Evolutionary conservation across 75 land plant species (phyloP).

Genomic region (Isoetes taiwanensis): DNA sequence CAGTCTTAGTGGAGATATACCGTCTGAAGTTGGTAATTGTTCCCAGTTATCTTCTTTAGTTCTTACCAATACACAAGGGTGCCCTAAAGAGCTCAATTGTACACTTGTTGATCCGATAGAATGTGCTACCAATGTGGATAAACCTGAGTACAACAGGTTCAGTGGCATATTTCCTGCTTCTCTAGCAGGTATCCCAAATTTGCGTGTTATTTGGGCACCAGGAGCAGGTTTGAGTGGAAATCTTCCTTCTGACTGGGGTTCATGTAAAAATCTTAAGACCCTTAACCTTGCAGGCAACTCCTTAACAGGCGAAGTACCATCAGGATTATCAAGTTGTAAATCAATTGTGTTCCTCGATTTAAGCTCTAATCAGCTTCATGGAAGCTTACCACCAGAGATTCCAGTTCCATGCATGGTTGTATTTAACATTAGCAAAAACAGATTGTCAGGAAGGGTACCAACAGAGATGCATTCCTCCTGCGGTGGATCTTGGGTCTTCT

Average conservation of each 20-base stretch:
- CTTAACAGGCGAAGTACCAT: constrained; percentile 33
- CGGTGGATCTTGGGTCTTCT: constrained; percentile 4
- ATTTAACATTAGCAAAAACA: constrained; percentile 53
- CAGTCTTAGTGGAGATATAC: constrained; percentile 38
- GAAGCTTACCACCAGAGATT: constrained; percentile 42
- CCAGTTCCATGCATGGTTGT: constrained; percentile 49
- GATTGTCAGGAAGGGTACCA: constrained; percentile 38
- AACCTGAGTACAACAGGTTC: constrained; percentile 23
- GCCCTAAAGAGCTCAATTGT: constrained; percentile 8
- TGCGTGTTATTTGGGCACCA: constrained; percentile 6
- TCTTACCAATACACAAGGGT: not conserved
- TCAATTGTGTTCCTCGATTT: constrained; percentile 23
- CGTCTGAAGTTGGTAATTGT: constrained; percentile 25
- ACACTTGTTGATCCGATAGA: not conserved
- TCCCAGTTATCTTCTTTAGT: constrained; percentile 14
- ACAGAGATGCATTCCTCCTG: constrained; percentile 12
- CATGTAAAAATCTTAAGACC: constrained; percentile 39
- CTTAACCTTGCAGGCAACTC: constrained; percentile 50
- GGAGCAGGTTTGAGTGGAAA: constrained; percentile 44
- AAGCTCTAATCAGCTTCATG: constrained; percentile 23
- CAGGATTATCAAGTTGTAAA: constrained; percentile 17
- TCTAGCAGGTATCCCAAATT: constrained; percentile 20
- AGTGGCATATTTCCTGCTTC: constrained; percentile 39
- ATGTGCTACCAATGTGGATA: not conserved
- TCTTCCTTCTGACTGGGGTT: constrained; percentile 52